Percentiles rank a stretch among this genome's conserved stretches.
These are phyloP conservation scores for Lactifluus echinatus DNA, from an alignment of 768 basidiomycete species.

Conservation along the genomic window DNA sequence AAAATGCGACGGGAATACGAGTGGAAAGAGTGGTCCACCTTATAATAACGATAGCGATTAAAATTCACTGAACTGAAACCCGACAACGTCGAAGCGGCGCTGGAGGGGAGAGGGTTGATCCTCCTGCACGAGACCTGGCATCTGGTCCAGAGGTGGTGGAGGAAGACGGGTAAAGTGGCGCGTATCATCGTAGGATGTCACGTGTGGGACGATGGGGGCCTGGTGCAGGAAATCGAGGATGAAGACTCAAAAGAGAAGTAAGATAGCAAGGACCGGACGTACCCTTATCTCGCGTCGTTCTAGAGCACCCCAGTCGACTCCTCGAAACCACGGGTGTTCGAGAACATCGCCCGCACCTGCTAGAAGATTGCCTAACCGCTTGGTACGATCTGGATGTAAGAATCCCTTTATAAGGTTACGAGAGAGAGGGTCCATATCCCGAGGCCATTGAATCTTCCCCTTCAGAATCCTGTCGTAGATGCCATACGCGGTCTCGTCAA, in stretches of 20 bases:
- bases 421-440: constrained; percentile 80
- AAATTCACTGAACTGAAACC: constrained; percentile 72
- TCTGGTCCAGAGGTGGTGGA: constrained; percentile 65
- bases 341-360: constrained; percentile 89
- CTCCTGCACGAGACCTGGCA: constrained; percentile 61
- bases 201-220: constrained; percentile 84
- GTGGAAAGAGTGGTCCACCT: not conserved
- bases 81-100: constrained; percentile 56
- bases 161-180: constrained; percentile 80
- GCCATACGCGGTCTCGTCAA: constrained; percentile 94
- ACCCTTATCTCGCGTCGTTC: constrained; percentile 83
- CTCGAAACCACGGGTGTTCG: constrained; percentile 90
- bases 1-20: not conserved
- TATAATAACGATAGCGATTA: constrained; percentile 29
- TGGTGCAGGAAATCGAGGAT: constrained; percentile 25
- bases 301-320: constrained; percentile 86
- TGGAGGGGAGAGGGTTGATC: constrained; percentile 30
- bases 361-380: constrained; percentile 87
- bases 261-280: constrained; percentile 24
- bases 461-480: constrained; percentile 97
- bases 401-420: constrained; percentile 83
- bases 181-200: constrained; percentile 72
- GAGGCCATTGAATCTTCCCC: constrained; percentile 87
- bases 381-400: constrained; percentile 84
- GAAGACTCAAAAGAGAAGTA: not conserved